Evolutionary conservation across 306 rosid genomes (phyloP).

Genomic region (Nissolia schottii): DNA sequence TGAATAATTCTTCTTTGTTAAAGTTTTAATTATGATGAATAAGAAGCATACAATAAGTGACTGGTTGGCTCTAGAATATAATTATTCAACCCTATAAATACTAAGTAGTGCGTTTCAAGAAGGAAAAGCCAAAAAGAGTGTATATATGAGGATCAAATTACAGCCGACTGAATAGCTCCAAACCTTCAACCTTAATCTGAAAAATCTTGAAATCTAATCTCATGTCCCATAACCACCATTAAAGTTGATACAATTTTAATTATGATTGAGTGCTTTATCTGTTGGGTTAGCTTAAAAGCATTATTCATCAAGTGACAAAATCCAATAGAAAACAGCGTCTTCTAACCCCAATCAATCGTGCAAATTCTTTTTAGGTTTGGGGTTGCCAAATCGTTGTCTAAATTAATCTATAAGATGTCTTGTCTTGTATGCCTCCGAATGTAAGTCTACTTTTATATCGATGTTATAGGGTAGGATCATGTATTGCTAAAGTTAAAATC

Average conservation of each 20-base stretch:
- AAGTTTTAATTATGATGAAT: background rate
- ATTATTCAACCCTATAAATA: background rate
- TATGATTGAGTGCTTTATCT: conserved; percentile 16
- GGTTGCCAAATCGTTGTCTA: conserved; percentile 41
- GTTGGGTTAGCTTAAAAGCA: conserved; percentile 28
- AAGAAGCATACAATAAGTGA: background rate
- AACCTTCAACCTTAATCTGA: background rate
- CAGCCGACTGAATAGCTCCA: background rate
- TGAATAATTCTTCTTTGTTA: background rate
- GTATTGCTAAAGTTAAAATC: conserved; percentile 24
- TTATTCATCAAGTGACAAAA: conserved; percentile 17
- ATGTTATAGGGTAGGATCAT: conserved; percentile 10
- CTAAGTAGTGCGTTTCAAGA: conserved; percentile 1
- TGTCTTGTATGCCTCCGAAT: conserved; percentile 31
- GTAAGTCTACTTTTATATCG: conserved; percentile 15
- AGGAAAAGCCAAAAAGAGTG: conserved; percentile 16
- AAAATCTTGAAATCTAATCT: conserved; percentile 14
- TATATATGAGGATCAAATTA: background rate
- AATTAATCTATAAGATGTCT: conserved; percentile 13
- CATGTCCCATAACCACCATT: background rate
- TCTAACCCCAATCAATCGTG: background rate
- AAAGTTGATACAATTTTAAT: background rate
- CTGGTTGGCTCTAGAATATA: background rate
- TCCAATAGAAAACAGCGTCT: background rate
- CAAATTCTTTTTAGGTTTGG: conserved; percentile 19